Base-by-base conservation (phyloP, 2,329 filamentous ascomycete species). In the Cordyceps cateniannulata region DNA sequence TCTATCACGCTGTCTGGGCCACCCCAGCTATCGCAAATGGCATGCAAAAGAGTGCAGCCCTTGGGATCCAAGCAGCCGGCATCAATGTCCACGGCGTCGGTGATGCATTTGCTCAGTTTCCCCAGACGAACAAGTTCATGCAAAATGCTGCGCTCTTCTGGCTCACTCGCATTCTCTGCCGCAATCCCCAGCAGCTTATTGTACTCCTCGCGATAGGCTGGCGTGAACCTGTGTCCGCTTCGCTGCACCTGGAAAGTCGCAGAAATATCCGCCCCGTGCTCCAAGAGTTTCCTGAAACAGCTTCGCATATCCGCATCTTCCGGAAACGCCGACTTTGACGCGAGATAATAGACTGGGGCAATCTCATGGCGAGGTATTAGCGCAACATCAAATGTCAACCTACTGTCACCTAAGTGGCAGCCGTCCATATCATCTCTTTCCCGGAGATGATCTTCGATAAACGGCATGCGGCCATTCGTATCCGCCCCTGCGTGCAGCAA, bases 101-200 rank as follows among this genome's bases (percentile, higher is more conserved):
- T 22, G 29, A 61, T 29, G 27, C 29, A 48, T 20, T 49, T 61
- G 20, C 24, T 49, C 22, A 48, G 35, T 45, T 44, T 54, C 3
- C 50, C 58, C 7, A 44, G 18, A 14, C 50, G 51, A 22, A 61
- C 32, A 18, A 61, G 50, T 35, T 54, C 59, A 24, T 61, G 59
- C 16, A 61, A 32, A 18, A 61, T 32, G 3, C 35, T 47, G 18
- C 59, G 49, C 32, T 56, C 8, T 35, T 52, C 56, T 1, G 8
- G 0, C 7, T 2, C 9, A 27, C 6, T 12, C n/a, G 29, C 14
- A 25, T 35, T 9, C 20, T 18, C 56, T 25, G 44, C 25, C 2
- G 5, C n/a, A n/a, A 50, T 25, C 10, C 54, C 54, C 6, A 57
- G 22, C 16, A 25, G 2, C 42, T 35, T 48, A 29, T 48, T 24